Evolutionary conservation across 176 grass and related monocot genomes (phyloP).

Genomic region (Juncus inflexus): DNA sequence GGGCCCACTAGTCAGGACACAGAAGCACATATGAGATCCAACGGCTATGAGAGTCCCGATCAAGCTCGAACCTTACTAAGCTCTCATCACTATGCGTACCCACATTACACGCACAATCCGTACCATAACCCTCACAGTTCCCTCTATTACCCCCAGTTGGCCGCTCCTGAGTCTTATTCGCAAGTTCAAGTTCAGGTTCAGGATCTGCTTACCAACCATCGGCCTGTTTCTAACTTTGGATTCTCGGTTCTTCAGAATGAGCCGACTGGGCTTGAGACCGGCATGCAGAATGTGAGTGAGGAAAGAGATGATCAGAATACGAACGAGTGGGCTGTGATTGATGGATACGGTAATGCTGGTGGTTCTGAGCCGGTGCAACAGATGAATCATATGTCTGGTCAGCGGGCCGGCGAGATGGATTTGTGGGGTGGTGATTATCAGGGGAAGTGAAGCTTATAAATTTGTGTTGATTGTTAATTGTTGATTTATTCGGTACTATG

Average conservation of each 20-base stretch:
- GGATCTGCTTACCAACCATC: slow-evolving; percentile 91
- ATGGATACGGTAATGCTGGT: slow-evolving; percentile 45
- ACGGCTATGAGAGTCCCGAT: slow-evolving; percentile 29
- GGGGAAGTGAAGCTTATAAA: slow-evolving; percentile 5
- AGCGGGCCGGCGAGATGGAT: slow-evolving; percentile 76
- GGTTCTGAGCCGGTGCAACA: slow-evolving; percentile 45
- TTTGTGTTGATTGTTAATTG: not conserved
- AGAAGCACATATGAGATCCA: slow-evolving; percentile 39
- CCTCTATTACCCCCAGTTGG: slow-evolving; percentile 71
- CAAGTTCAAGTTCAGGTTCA: slow-evolving; percentile 74
- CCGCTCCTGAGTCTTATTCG: slow-evolving; percentile 27
- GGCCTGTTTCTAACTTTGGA: slow-evolving; percentile 51
- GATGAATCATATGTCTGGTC: slow-evolving; percentile 53
- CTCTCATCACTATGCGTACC: slow-evolving; percentile 54
- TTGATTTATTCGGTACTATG: slow-evolving; percentile 13
- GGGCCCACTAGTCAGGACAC: slow-evolving; percentile 40
- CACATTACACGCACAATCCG: slow-evolving; percentile 35
- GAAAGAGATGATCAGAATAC: slow-evolving; percentile 34
- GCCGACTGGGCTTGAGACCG: slow-evolving; percentile 41
- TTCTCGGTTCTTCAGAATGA: slow-evolving; percentile 68
- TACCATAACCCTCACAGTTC: slow-evolving; percentile 45
- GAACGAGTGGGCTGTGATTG: slow-evolving; percentile 66
- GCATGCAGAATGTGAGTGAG: slow-evolving; percentile 38
- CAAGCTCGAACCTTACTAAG: slow-evolving; percentile 30
- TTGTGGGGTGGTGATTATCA: slow-evolving; percentile 76